Evolutionary conservation across 108 stramenopile genomes (phyloP).

Genomic region (Nannochloropsis oceanica): DNA sequence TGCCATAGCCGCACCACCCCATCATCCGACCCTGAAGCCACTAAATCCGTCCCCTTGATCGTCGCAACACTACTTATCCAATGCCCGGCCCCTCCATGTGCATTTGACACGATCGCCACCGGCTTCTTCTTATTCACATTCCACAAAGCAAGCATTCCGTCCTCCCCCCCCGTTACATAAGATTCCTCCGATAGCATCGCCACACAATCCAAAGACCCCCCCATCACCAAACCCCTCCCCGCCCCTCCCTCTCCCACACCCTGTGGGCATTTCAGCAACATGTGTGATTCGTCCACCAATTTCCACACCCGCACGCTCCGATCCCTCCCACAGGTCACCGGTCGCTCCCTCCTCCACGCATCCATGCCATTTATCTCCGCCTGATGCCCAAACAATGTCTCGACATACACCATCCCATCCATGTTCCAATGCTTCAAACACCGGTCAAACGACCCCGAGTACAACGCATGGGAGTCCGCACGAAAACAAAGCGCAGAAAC

Average conservation of each 20-base stretch:
- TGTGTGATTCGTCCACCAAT: slow-evolving; percentile 83
- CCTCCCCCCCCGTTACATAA: slow-evolving; percentile 87
- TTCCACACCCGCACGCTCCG: slow-evolving; percentile 91
- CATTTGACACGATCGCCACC: slow-evolving; percentile 31
- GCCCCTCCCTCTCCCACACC: not conserved
- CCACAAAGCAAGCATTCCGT: slow-evolving; percentile 78
- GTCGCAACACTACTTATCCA: slow-evolving; percentile 35
- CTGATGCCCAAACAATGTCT: slow-evolving; percentile 96
- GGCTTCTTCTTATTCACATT: slow-evolving; percentile 79
- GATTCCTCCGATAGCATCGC: slow-evolving; percentile 64
- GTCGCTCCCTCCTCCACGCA: slow-evolving; percentile 59
- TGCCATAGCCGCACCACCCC: slow-evolving; percentile 33
- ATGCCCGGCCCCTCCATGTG: slow-evolving; percentile 16
- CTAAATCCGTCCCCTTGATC: slow-evolving; percentile 23
- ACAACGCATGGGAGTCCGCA: slow-evolving; percentile 62
- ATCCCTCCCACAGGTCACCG: slow-evolving; percentile 67
- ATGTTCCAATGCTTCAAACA: slow-evolving; percentile 70
- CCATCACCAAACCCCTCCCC: slow-evolving; percentile 24
- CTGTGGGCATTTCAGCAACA: slow-evolving; percentile 51
- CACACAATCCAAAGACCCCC: not conserved
- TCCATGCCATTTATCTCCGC: slow-evolving; percentile 63
- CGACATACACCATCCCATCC: slow-evolving; percentile 77
- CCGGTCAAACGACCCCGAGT: slow-evolving; percentile 77
- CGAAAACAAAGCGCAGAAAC: slow-evolving; percentile 54
- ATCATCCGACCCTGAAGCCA: slow-evolving; percentile 35